These are phyloP conservation scores for Candida sojae DNA, from an alignment of 1,139 yeast species.

Conservation along the genomic window DNA sequence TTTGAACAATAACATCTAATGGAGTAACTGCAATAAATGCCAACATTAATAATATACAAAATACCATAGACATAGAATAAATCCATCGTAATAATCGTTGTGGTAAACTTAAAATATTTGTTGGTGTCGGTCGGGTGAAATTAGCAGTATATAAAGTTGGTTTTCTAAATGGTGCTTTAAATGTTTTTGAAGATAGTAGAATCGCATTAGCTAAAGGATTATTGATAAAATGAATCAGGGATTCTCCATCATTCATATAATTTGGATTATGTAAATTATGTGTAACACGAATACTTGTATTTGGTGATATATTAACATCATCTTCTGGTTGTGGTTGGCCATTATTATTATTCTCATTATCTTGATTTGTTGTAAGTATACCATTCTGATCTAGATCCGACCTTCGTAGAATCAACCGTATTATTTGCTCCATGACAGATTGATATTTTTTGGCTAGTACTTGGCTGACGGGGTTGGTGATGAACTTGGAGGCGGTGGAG, in stretches of 20 bases:
- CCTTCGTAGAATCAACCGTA: background rate
- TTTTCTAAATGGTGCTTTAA: slow-evolving; percentile 4
- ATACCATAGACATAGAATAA: slow-evolving; percentile 54
- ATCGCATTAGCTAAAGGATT: background rate
- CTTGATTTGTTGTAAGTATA: background rate
- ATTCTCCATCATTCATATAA: background rate
- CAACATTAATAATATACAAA: slow-evolving; percentile 51
- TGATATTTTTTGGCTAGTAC: too few relatives aligned
- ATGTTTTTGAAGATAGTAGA: background rate
- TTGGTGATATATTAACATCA: background rate
- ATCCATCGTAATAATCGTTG: slow-evolving; percentile 48
- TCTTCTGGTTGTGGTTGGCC: too few relatives aligned
- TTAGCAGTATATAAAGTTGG: slow-evolving; percentile 9
- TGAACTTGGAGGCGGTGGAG: too few relatives aligned
- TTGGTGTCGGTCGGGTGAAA: slow-evolving; percentile 5
- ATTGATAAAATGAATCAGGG: background rate
- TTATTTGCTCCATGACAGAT: background rate
- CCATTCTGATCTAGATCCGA: background rate
- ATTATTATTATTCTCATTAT: background rate
- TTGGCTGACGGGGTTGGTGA: too few relatives aligned
- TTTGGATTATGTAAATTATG: background rate
- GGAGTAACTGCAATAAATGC: slow-evolving; percentile 70
- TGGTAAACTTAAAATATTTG: slow-evolving; percentile 27
- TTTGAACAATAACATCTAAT: slow-evolving; percentile 73
- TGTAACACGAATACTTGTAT: background rate